A percentile compares a stretch with the other conserved stretches of the same genome.
Evolutionary conservation across 495 filamentous ascomycete species (phyloP).

Genomic region (Aspergillus haitiensis): DNA sequence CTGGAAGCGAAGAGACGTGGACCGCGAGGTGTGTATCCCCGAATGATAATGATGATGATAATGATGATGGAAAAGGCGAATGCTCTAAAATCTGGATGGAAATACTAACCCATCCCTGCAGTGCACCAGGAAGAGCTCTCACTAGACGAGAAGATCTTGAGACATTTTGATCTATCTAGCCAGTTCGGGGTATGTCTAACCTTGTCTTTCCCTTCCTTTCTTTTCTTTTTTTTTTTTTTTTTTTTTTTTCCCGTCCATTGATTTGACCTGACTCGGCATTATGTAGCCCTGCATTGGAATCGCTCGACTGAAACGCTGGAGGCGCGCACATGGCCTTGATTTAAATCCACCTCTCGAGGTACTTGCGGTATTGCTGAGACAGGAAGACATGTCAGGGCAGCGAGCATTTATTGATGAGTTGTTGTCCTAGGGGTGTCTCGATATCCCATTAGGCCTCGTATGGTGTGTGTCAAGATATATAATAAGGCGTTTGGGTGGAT

Average conservation of each 20-base stretch:
- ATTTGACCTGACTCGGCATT: too few relatives aligned
- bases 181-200: constrained; percentile 79
- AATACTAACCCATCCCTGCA: constrained; percentile 23
- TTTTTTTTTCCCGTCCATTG: constrained; percentile 8
- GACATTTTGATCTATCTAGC: constrained; percentile 83
- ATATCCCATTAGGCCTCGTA: not conserved
- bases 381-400: constrained; percentile 56
- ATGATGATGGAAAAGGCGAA: not conserved
- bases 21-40: constrained; percentile 41
- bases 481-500: too few relatives aligned
- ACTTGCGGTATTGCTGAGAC: constrained; percentile 76
- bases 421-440: constrained; percentile 45
- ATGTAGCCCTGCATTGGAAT: constrained; percentile 86
- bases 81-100: not conserved
- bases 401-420: constrained; percentile 79
- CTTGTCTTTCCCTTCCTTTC: not conserved
- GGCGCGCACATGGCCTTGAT: constrained; percentile 73
- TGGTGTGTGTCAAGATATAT: too few relatives aligned
- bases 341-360: constrained; percentile 89
- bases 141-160: constrained; percentile 76
- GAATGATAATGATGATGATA: not conserved
- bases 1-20: constrained; percentile 62
- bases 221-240: not conserved
- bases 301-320: constrained; percentile 78
- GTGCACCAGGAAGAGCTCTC: constrained; percentile 74